Conservation (phyloP, 345 rosid species). For the Sisymbrium irio region DNA sequence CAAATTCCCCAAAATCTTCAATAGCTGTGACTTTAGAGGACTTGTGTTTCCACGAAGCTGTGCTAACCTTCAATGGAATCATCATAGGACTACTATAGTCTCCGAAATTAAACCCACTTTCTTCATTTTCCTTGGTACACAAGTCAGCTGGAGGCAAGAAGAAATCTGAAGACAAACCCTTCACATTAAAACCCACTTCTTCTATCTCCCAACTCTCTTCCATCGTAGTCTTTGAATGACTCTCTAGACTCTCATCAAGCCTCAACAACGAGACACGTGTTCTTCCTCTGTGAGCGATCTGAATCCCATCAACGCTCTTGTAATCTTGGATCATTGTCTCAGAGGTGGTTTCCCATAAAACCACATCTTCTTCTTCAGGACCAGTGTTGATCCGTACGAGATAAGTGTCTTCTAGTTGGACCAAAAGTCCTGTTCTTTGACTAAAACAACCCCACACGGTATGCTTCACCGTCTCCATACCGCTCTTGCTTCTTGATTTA, state of each 20-base stretch:
- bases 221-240: slow-evolving; percentile 74
- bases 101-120: slow-evolving; percentile 12
- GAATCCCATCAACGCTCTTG: slow-evolving; percentile 67
- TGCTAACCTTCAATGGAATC: slow-evolving; percentile 46
- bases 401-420: slow-evolving; percentile 72
- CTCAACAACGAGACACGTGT: slow-evolving; percentile 60
- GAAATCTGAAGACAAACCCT: slow-evolving; percentile 78
- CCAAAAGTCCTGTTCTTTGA: slow-evolving; percentile 84
- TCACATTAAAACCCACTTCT: slow-evolving; percentile 84
- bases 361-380: slow-evolving; percentile 38
- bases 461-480: slow-evolving; percentile 66
- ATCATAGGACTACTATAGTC: slow-evolving; percentile 29
- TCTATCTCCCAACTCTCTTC: slow-evolving; percentile 91
- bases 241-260: slow-evolving; percentile 57
- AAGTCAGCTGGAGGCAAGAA: slow-evolving; percentile 87
- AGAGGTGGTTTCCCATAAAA: slow-evolving; percentile 85
- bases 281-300: slow-evolving; percentile 74
- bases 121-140: slow-evolving; percentile 57
- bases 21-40: slow-evolving; percentile 61
- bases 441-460: slow-evolving; percentile 86
- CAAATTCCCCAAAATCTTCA: slow-evolving; percentile 45
- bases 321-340: slow-evolving; percentile 73
- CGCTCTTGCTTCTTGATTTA: slow-evolving; percentile 58
- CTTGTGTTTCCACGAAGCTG: slow-evolving; percentile 44
- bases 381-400: slow-evolving; percentile 55